Percentiles rank a stretch among this genome's conserved stretches.
These are phyloP conservation scores for Casuarina glauca DNA, from an alignment of 306 rosid species.

Conservation along the genomic window DNA sequence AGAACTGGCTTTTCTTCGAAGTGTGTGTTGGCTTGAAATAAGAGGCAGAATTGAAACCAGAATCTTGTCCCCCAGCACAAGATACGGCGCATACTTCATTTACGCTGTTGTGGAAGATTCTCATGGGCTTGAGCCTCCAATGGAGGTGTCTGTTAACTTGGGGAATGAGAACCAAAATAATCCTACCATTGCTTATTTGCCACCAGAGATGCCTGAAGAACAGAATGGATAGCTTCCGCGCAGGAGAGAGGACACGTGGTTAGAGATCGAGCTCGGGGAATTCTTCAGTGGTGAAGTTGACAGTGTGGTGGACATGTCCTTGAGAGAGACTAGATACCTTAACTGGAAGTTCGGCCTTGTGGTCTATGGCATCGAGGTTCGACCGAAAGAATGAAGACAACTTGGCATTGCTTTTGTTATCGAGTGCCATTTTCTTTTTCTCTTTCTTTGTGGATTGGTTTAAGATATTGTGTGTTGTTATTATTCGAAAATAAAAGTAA, in stretches of 20 bases:
- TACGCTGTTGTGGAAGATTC: not conserved
- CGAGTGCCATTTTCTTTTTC: no score
- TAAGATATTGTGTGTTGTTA: no score
- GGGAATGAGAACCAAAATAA: not conserved
- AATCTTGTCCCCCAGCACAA: conserved; percentile 12
- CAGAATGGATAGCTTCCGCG: not conserved
- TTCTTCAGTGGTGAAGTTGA: conserved; percentile 1
- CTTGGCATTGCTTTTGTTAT: not conserved
- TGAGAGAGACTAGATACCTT: not conserved
- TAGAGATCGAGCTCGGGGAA: conserved; percentile 20
- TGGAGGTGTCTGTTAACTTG: not conserved
- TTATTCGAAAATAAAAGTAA: no score
- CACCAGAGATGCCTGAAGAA: no score
- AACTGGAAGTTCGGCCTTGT: not conserved
- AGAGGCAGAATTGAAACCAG: not conserved
- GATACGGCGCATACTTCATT: conserved; percentile 1
- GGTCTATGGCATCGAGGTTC: not conserved
- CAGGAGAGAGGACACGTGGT: conserved; percentile 16
- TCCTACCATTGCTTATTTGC: not conserved
- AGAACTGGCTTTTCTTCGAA: not conserved
- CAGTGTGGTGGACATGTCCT: not conserved
- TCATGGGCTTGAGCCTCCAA: not conserved
- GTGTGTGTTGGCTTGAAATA: conserved; percentile 8
- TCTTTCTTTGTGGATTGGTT: not conserved
- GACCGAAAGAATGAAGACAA: not conserved